Evolutionary conservation across 345 rosid genomes (phyloP), one percentile per base, ranked within the genome.

Genomic region (Pistacia atlantica): DNA sequence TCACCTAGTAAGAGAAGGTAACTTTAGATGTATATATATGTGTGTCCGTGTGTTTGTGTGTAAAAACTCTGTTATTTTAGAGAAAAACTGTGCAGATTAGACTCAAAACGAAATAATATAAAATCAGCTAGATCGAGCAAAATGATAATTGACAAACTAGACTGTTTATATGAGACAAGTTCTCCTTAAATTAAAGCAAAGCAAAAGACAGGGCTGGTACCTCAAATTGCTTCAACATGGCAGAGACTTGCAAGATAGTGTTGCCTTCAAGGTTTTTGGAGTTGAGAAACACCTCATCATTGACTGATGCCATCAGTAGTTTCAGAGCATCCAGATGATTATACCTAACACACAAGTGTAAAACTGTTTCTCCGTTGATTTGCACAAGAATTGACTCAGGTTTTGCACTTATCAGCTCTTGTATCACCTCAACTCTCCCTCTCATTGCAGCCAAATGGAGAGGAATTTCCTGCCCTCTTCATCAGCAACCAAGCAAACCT

Each of bases 381-480:
- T 12, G 55, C 56, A 12, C 77, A 59, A 8, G 58, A 42, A 58
- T 11, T 13, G 77, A 71, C 11, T 61, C 59, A 9, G 48, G 71
- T 7, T 25, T 11, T 1, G 58, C 72, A 1, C 6, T 63, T 7
- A 73, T 11, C 56, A 77, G 56, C 69, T 33, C 37, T 33, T 65
- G 9, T 33, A 69, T 31, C 13, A 74, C 84, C 54, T 81, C 75
- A 38, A 58, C 81, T 59, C 79, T 55, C 0, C 75, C 81, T 35
- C 64, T 77, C 57, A 74, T 69, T 12, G 67, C 81, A 38, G 84
- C 78, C 71, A 74, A 48, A 67, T 73, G 81, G 22, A 81, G 78
- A 3, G 84, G 78, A 46, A 55, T 81, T 75, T n/a, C n/a, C 80
- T 77, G 20, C 84, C 83, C 4, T 76, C 80, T 64, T 38, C 51